phyloP scores from a whole-genome alignment of 768 basidiomycete species.

The Tylopilus balloui region DNA sequence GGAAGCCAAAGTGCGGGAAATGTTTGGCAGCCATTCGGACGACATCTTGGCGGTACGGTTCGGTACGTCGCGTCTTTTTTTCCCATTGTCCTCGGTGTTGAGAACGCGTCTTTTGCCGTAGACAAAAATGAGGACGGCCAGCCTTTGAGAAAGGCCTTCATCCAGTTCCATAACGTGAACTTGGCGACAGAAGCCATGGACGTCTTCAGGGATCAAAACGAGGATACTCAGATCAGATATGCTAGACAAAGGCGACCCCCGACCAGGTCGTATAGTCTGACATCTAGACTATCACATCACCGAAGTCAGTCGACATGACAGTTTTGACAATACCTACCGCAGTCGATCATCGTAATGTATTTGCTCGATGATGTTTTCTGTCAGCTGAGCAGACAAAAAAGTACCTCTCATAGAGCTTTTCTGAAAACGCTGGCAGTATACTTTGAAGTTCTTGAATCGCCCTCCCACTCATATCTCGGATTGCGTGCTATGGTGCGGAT shows the following conservation, averaged over 20 bases:
- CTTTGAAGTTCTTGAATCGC: too few relatives aligned
- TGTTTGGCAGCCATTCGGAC: slow-evolving; percentile 22
- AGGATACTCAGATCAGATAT: slow-evolving; percentile 8
- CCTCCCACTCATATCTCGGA: too few relatives aligned
- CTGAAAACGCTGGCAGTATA: background rate
- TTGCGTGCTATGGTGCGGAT: too few relatives aligned
- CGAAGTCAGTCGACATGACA: slow-evolving; percentile 1
- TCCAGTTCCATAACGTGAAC: slow-evolving; percentile 48
- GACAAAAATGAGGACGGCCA: slow-evolving; percentile 30
- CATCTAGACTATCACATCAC: slow-evolving; percentile 20
- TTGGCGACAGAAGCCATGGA: slow-evolving; percentile 46
- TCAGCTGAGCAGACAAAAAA: background rate
- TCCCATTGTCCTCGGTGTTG: background rate
- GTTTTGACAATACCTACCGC: background rate
- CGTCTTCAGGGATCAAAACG: slow-evolving; percentile 29
- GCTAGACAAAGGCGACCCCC: slow-evolving; percentile 17
- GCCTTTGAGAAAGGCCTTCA: slow-evolving; percentile 40
- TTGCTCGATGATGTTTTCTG: background rate
- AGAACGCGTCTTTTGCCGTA: slow-evolving; percentile 20
- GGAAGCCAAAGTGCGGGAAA: slow-evolving; percentile 24
- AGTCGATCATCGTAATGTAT: slow-evolving; percentile 2
- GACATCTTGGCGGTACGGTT: slow-evolving; percentile 30
- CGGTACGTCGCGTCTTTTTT: slow-evolving; percentile 12
- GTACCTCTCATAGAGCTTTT: background rate
- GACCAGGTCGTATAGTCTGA: slow-evolving; percentile 1